Conservation (phyloP, 371 early-diverging fungal genomes). For the Chytridium lagenaria region DNA sequence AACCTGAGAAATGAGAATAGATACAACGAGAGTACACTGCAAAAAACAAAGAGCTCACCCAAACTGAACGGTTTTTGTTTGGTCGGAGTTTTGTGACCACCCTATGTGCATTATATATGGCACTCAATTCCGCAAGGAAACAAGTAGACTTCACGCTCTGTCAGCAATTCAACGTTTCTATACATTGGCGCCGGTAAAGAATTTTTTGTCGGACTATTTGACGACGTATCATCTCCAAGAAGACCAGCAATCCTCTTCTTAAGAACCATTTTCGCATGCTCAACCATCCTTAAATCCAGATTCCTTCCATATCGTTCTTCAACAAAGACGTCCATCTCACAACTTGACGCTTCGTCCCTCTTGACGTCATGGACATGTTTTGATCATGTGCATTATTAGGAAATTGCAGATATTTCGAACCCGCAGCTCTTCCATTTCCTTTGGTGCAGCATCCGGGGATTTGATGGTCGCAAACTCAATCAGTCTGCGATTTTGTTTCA, state of each 20-base stretch:
- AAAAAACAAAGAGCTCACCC: conserved; percentile 63
- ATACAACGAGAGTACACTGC: neutral
- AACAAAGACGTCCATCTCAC: conserved; percentile 63
- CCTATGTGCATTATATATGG: conserved; percentile 86
- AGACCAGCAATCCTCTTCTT: conserved; percentile 85
- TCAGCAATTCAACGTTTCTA: conserved; percentile 45
- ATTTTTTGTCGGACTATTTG: neutral
- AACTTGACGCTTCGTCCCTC: neutral
- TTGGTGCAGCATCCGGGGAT: too few relatives aligned
- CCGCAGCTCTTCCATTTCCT: neutral
- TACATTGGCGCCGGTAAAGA: neutral
- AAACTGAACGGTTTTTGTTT: conserved; percentile 84
- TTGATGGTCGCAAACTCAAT: conserved; percentile 31
- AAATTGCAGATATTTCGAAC: neutral
- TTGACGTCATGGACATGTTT: neutral
- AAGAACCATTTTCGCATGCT: conserved; percentile 74
- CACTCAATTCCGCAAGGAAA: conserved; percentile 92
- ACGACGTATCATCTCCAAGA: conserved; percentile 50
- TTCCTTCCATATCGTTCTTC: conserved; percentile 95
- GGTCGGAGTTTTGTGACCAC: conserved; percentile 50
- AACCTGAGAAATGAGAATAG: conserved; percentile 65
- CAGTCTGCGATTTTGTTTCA: conserved; percentile 57
- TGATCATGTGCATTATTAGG: conserved; percentile 10
- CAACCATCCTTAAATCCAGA: conserved; percentile 71
- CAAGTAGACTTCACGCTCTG: conserved; percentile 81